Evolutionary conservation across 1,284 basidiomycete species (phyloP), one percentile per base, ranked within the genome.

Genomic region (Cystobasidium pallidum): DNA sequence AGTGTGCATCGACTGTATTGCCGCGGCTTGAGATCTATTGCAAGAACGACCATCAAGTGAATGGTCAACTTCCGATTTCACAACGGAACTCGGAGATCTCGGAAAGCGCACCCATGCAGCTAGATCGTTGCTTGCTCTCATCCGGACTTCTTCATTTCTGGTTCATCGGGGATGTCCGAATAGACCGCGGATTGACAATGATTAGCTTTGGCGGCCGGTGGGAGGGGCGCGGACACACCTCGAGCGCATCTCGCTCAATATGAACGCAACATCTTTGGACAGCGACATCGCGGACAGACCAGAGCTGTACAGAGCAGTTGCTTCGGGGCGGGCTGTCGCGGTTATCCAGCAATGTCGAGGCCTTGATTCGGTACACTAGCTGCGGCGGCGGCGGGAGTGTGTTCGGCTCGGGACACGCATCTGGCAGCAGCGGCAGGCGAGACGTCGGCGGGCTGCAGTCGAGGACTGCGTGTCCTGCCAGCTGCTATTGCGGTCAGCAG

Each of bases 1-100:
- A 43, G 51, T 71, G 68, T n/a, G 68, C 68, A 55, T 71, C 68
- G 19, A 71, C 68, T n/a, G 68, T 71, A 13, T 57, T 71, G 45
- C 68, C 68, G 15, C 68, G 59, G 21, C 57, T 49, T 41, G 68
- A 51, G 21, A 71, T 64, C 68, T 71, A 32, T 28, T 11, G 17
- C 21, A 52, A 34, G 19, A 51, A 30, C 13, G 26, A 15, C 17
- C 45, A 32, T 11, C n/a, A n/a, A n/a, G n/a, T n/a, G n/a, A n/a
- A n/a, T n/a, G n/a, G n/a, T n/a, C n/a, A n/a, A n/a, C n/a, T n/a
- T n/a, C n/a, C n/a, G n/a, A n/a, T n/a, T n/a, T n/a, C n/a, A n/a
- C n/a, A n/a, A 26, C 8, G 21, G 45, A 66, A 55, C 30, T 24
- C 34, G 8, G 39, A 51, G 47, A 10, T 26, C 8, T 17, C 26